Conservation (phyloP, 2,329 filamentous ascomycete genomes). For the Fusarium newnesense region DNA sequence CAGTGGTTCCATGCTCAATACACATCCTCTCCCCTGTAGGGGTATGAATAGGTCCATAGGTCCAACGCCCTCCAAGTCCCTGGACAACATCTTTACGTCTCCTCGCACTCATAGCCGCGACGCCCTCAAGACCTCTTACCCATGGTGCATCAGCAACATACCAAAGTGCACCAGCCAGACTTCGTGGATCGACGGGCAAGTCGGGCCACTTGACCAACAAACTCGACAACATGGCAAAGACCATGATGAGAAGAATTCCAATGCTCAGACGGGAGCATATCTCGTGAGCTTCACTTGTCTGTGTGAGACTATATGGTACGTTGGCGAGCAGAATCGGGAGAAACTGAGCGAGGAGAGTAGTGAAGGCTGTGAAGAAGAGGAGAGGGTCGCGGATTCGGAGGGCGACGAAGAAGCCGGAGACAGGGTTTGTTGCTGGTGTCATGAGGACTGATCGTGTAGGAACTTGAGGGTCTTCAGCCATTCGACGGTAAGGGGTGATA, state of each 20-base stretch:
- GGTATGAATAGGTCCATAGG: conserved; percentile 32
- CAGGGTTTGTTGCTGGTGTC: conserved; percentile 55
- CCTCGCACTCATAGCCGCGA: conserved; percentile 27
- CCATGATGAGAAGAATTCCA: conserved; percentile 54
- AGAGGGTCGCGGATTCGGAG: conserved; percentile 49
- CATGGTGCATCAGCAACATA: conserved; percentile 47
- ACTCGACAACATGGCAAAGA: conserved; percentile 50
- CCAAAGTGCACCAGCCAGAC: conserved; percentile 56
- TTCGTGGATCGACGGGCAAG: conserved; percentile 58
- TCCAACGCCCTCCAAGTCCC: conserved; percentile 29
- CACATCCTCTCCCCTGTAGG: conserved; percentile 27
- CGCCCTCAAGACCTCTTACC: conserved; percentile 28
- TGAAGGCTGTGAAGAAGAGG: conserved; percentile 52
- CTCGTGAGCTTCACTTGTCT: conserved; percentile 50
- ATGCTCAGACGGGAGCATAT: conserved; percentile 55
- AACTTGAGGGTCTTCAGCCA: conserved; percentile 48
- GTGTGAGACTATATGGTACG: conserved; percentile 57
- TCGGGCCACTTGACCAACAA: conserved; percentile 55
- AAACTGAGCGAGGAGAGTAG: conserved; percentile 58
- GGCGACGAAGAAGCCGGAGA: conserved; percentile 51
- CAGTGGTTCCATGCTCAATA: conserved; percentile 31
- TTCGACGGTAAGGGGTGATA: conserved; percentile 55
- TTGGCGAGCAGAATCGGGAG: conserved; percentile 60
- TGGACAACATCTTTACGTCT: conserved; percentile 23
- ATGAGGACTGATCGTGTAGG: conserved; percentile 52